A percentile compares a stretch with the other conserved stretches of the same genome.
phyloP scores from a whole-genome alignment of 2,329 filamentous ascomycete genomes.

The Fusarium tuaranense region DNA sequence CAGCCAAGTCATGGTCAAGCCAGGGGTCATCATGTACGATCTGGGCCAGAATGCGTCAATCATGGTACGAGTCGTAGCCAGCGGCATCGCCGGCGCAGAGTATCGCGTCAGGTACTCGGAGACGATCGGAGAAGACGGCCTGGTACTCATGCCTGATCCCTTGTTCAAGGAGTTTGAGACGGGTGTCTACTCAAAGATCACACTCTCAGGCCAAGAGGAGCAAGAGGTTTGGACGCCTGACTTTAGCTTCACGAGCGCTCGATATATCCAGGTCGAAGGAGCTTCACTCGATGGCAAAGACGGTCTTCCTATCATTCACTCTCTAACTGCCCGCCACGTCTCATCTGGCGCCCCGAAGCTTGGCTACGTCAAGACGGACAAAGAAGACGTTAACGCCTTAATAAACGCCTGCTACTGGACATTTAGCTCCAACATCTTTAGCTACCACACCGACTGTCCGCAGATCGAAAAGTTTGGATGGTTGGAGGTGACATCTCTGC shows the following conservation, averaged over 20 bases:
- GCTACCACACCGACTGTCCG: slow-evolving; percentile 61
- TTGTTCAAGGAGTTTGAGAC: slow-evolving; percentile 49
- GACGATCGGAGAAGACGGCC: slow-evolving; percentile 39
- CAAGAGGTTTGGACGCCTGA: slow-evolving; percentile 55
- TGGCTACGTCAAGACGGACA: slow-evolving; percentile 53
- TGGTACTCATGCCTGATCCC: slow-evolving; percentile 55
- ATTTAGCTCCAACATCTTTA: slow-evolving; percentile 56
- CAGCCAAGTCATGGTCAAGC: slow-evolving; percentile 25
- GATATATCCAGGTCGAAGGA: slow-evolving; percentile 56
- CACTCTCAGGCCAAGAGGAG: slow-evolving; percentile 41
- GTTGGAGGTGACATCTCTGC: slow-evolving; percentile 60
- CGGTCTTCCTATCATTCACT: slow-evolving; percentile 49
- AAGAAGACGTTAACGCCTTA: slow-evolving; percentile 54
- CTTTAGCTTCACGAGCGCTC: slow-evolving; percentile 56
- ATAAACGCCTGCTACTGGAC: slow-evolving; percentile 59
- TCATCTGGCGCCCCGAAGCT: slow-evolving; percentile 53
- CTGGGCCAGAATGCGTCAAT: slow-evolving; percentile 42
- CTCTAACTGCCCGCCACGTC: slow-evolving; percentile 51
- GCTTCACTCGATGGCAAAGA: slow-evolving; percentile 42
- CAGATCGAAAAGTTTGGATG: slow-evolving; percentile 62
- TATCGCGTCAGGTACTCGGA: slow-evolving; percentile 41
- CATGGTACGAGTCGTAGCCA: slow-evolving; percentile 38
- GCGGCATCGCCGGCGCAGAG: slow-evolving; percentile 28
- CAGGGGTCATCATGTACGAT: slow-evolving; percentile 34
- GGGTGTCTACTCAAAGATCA: slow-evolving; percentile 54